Conservation (phyloP, 257 asterid genomes). For the Osmanthus fragrans region DNA sequence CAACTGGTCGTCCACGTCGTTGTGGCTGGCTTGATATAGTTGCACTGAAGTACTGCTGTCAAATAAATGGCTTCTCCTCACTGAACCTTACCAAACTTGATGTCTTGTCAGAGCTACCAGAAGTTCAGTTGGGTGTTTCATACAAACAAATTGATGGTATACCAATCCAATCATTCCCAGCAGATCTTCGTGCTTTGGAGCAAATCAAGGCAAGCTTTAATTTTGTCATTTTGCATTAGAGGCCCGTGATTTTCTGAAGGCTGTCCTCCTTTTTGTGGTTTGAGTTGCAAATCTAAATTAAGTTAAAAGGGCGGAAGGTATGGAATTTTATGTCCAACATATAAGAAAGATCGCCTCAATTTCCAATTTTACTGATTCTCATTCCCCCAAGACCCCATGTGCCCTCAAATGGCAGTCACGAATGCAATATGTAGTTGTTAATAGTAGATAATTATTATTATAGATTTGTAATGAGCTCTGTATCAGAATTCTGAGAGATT, state of each 20-base stretch:
- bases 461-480: background rate
- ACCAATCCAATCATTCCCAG: conserved; percentile 69
- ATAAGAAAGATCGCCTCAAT: too few species aligned
- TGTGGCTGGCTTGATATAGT: conserved; percentile 99
- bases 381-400: too few species aligned
- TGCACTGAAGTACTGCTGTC: conserved; percentile 77
- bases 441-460: too few species aligned
- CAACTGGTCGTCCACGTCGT: conserved; percentile 97
- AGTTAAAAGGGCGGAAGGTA: background rate
- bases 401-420: too few species aligned
- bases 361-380: too few species aligned
- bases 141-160: conserved; percentile 64
- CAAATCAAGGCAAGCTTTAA: conserved; percentile 60
- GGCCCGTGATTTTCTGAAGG: background rate
- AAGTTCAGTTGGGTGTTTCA: conserved; percentile 76
- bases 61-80: conserved; percentile 91
- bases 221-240: background rate
- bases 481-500: background rate
- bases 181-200: conserved; percentile 74
- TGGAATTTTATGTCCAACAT: background rate
- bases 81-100: conserved; percentile 94
- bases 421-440: too few species aligned
- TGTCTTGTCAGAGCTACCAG: conserved; percentile 76
- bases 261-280: too few species aligned
- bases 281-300: background rate